phyloP scores from a whole-genome alignment of 768 basidiomycete genomes.

The Mycena capillaripes region DNA sequence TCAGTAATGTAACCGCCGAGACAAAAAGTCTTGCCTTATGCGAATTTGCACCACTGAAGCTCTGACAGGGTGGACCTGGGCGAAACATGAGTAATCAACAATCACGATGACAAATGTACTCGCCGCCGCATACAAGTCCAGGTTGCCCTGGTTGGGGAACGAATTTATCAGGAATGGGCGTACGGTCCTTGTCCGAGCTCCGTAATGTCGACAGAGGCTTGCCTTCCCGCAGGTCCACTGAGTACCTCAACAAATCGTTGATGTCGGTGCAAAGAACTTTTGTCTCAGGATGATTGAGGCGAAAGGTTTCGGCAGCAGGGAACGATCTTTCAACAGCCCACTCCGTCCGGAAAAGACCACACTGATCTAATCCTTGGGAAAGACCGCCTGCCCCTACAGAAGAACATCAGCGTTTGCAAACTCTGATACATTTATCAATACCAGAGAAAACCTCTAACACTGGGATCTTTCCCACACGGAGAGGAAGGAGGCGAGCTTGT shows the following conservation, averaged over 20 bases:
- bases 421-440: slow-evolving; percentile 42
- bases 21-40: slow-evolving; percentile 57
- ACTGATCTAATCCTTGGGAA: slow-evolving; percentile 74
- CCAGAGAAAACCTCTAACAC: slow-evolving; percentile 81
- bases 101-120: slow-evolving; percentile 34
- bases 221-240: slow-evolving; percentile 45
- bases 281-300: slow-evolving; percentile 69
- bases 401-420: neutral
- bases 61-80: slow-evolving; percentile 82
- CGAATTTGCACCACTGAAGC: slow-evolving; percentile 77
- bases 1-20: neutral
- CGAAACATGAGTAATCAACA: neutral
- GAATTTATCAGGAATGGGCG: slow-evolving; percentile 47
- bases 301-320: slow-evolving; percentile 74
- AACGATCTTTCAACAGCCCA: slow-evolving; percentile 80
- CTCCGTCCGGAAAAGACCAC: slow-evolving; percentile 71
- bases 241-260: slow-evolving; percentile 62
- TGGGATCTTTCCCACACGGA: slow-evolving; percentile 60
- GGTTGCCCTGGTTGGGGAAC: slow-evolving; percentile 74
- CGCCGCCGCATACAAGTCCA: slow-evolving; percentile 83
- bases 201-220: slow-evolving; percentile 54
- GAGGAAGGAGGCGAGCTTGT: slow-evolving; percentile 46
- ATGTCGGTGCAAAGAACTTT: slow-evolving; percentile 77
- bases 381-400: slow-evolving; percentile 81
- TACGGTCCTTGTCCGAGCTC: slow-evolving; percentile 55